Conservation (phyloP, 139 green algal genomes). For the Coelastrella sp. region DNA sequence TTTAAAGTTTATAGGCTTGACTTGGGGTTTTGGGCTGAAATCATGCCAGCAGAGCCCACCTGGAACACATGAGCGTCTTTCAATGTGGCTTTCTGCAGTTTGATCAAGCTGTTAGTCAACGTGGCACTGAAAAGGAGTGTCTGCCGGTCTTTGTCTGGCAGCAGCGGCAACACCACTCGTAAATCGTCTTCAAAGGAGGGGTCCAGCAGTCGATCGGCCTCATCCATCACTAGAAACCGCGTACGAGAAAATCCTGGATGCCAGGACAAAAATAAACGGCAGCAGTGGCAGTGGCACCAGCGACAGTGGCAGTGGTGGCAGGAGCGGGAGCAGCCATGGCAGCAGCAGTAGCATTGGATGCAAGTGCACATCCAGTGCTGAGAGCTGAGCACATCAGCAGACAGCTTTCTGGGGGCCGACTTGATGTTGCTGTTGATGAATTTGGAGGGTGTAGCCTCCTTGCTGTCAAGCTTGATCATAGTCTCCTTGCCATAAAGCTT, state of each 20-base stretch:
- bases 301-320: neutral
- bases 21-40: too few relatives aligned
- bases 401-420: too few relatives aligned
- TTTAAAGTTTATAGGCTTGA: too few relatives aligned
- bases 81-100: conserved; percentile 29
- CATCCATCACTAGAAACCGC: conserved; percentile 93
- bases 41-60: too few relatives aligned
- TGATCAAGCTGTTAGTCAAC: conserved; percentile 75
- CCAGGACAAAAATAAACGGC: neutral
- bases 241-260: conserved; percentile 57
- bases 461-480: too few relatives aligned
- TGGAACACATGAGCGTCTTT: conserved; percentile 57
- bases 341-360: neutral
- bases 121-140: conserved; percentile 96
- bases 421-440: too few relatives aligned
- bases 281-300: neutral
- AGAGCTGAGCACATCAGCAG: neutral
- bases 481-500: too few relatives aligned
- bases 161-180: conserved; percentile 49
- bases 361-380: neutral
- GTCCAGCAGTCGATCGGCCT: conserved; percentile 96
- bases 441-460: too few relatives aligned
- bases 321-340: neutral
- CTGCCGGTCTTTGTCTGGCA: conserved; percentile 75
- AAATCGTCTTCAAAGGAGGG: conserved; percentile 85